These are phyloP conservation scores for Spiraea crenata DNA, from an alignment of 331 rosid species.

Conservation along the genomic window DNA sequence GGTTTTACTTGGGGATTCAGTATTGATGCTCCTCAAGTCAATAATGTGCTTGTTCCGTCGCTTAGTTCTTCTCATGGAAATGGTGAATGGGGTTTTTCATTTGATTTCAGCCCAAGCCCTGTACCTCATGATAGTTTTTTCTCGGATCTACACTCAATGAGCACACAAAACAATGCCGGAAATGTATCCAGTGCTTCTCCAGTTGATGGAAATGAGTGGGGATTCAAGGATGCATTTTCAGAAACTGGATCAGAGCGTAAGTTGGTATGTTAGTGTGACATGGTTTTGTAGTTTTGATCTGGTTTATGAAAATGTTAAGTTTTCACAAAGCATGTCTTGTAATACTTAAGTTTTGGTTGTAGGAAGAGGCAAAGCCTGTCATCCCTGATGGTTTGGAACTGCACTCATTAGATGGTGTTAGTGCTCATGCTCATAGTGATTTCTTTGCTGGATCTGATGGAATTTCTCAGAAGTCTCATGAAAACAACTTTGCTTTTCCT, in stretches of 20 bases:
- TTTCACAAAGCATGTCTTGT: conserved; percentile 11
- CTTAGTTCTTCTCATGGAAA: conserved; percentile 35
- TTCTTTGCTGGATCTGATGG: conserved; percentile 36
- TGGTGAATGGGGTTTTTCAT: conserved; percentile 45
- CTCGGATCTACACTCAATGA: conserved; percentile 25
- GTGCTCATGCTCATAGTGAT: conserved; percentile 24
- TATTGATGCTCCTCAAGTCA: conserved; percentile 29
- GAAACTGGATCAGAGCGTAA: conserved; percentile 39
- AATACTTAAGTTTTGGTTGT: conserved; percentile 28
- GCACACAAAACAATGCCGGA: conserved; percentile 27
- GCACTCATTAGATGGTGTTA: conserved; percentile 27
- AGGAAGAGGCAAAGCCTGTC: conserved; percentile 47
- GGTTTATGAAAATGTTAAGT: conserved; percentile 5
- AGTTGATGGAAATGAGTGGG: conserved; percentile 35
- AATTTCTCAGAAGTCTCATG: conserved; percentile 34
- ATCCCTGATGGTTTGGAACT: conserved; percentile 27
- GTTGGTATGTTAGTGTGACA: conserved; percentile 50
- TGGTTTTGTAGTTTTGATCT: conserved; percentile 22
- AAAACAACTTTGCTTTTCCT: conserved; percentile 47
- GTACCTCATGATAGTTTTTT: conserved; percentile 26
- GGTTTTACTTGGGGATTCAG: conserved; percentile 25
- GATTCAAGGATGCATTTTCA: conserved; percentile 39
- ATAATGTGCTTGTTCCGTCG: conserved; percentile 36
- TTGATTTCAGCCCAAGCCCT: conserved; percentile 47
- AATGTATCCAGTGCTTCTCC: conserved; percentile 24